Evolutionary conservation across 176 grass and related monocot species (phyloP).

Genomic region (Neostapfia colusana): DNA sequence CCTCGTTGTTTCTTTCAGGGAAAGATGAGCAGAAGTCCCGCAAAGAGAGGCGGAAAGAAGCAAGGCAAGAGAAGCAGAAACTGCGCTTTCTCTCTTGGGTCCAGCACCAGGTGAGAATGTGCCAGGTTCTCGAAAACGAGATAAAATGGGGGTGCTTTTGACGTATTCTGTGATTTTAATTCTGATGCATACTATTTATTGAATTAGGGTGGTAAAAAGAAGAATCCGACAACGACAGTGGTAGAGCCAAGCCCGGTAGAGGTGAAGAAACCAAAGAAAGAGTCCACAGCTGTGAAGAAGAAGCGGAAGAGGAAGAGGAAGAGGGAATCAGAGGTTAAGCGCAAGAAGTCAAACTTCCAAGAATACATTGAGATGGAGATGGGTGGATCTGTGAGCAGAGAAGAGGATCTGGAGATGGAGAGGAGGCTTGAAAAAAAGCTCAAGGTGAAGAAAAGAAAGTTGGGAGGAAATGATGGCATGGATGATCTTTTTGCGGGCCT

Average conservation of each 20-base stretch:
- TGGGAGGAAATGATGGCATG: slow-evolving; percentile 74
- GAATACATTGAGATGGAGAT: slow-evolving; percentile 82
- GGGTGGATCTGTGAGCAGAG: slow-evolving; percentile 42
- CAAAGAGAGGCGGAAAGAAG: slow-evolving; percentile 61
- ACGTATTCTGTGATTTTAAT: background rate
- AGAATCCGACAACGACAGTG: slow-evolving; percentile 3
- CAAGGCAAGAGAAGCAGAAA: slow-evolving; percentile 44
- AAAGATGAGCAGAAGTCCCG: slow-evolving; percentile 38
- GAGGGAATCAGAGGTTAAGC: slow-evolving; percentile 35
- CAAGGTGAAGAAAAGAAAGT: slow-evolving; percentile 77
- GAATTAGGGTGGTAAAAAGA: slow-evolving; percentile 47
- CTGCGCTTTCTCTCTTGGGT: slow-evolving; percentile 56
- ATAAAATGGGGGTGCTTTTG: background rate
- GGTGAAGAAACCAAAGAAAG: slow-evolving; percentile 46
- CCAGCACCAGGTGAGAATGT: slow-evolving; percentile 49
- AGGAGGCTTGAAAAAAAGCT: slow-evolving; percentile 84
- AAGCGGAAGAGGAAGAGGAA: slow-evolving; percentile 28
- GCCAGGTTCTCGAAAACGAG: background rate
- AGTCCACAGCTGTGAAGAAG: slow-evolving; percentile 6
- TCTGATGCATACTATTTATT: background rate
- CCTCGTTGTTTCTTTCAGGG: slow-evolving; percentile 14
- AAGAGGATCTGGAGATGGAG: slow-evolving; percentile 72
- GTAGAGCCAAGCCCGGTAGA: slow-evolving; percentile 12
- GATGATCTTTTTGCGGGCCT: slow-evolving; percentile 29
- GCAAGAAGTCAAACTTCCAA: slow-evolving; percentile 64